Conservation (phyloP, 2,329 filamentous ascomycete genomes). For the Didymella arachidicola region DNA sequence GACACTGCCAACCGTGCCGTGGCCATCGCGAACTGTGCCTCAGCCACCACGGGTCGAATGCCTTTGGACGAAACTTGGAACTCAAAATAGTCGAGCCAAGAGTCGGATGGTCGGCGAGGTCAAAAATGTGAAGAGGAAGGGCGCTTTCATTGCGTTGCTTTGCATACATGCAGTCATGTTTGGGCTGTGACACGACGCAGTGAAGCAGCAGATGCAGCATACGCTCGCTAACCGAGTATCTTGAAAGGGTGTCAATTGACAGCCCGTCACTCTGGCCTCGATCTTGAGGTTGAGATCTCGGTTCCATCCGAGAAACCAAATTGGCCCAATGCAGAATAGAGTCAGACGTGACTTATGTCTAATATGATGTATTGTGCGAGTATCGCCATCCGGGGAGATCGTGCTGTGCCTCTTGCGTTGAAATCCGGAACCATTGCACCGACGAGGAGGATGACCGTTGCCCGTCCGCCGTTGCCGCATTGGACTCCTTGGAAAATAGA, state of each 20-base stretch:
- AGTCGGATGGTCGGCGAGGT: constrained; percentile 4
- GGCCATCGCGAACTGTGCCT: constrained; percentile 4
- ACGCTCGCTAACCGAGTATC: background rate
- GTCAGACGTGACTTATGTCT: background rate
- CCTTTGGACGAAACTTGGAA: background rate
- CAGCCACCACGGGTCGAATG: constrained; percentile 6
- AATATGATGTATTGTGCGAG: background rate
- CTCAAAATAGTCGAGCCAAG: constrained; percentile 5
- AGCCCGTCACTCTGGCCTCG: background rate
- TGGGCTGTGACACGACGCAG: background rate
- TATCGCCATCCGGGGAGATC: background rate
- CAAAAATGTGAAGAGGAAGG: background rate
- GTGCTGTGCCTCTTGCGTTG: background rate
- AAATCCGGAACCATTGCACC: constrained; percentile 4
- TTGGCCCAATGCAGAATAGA: background rate
- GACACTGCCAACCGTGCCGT: background rate
- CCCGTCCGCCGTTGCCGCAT: constrained; percentile 3
- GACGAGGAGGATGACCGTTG: constrained; percentile 2
- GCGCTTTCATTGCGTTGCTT: background rate
- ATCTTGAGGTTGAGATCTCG: background rate
- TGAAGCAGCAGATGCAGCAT: background rate
- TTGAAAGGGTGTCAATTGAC: background rate
- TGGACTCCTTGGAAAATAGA: background rate
- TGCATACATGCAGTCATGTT: background rate
- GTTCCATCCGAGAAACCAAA: background rate